Conservation (phyloP, 768 basidiomycete species). For the Auricularia sp. region DNA sequence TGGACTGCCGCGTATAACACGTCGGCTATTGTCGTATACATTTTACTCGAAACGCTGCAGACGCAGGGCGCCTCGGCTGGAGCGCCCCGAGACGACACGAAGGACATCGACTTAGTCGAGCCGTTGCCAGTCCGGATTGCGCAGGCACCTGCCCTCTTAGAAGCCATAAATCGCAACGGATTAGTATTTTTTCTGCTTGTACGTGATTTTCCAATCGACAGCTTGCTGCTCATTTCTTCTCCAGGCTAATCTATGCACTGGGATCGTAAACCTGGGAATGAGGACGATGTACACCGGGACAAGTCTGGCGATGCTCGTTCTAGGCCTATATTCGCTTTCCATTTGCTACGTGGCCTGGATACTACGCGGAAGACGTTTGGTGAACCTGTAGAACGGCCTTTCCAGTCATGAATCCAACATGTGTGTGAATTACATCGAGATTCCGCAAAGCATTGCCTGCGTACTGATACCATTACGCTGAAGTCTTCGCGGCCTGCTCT, state of each 20-base stretch:
- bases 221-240: background rate
- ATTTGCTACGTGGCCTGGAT: slow-evolving; percentile 60
- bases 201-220: slow-evolving; percentile 20
- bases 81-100: background rate
- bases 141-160: slow-evolving; percentile 45
- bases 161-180: slow-evolving; percentile 76
- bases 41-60: slow-evolving; percentile 54
- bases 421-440: no score
- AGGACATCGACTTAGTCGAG: background rate
- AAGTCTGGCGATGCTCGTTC: slow-evolving; percentile 46
- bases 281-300: slow-evolving; percentile 70
- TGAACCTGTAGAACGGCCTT: slow-evolving; percentile 17
- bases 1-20: slow-evolving; percentile 89
- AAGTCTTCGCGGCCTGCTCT: background rate
- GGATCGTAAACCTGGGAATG: slow-evolving; percentile 69
- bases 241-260: slow-evolving; percentile 84
- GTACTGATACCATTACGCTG: no score
- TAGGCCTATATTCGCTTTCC: slow-evolving; percentile 49
- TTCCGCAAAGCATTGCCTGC: no score
- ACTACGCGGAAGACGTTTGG: slow-evolving; percentile 27
- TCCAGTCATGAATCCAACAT: background rate
- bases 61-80: background rate
- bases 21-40: slow-evolving; percentile 71
- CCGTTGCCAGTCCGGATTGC: slow-evolving; percentile 17
- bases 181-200: slow-evolving; percentile 75